Percentiles rank a stretch among this genome's conserved stretches.
Conservation (phyloP, 148 eudicot species). For the Rhododendron mucronatum region DNA sequence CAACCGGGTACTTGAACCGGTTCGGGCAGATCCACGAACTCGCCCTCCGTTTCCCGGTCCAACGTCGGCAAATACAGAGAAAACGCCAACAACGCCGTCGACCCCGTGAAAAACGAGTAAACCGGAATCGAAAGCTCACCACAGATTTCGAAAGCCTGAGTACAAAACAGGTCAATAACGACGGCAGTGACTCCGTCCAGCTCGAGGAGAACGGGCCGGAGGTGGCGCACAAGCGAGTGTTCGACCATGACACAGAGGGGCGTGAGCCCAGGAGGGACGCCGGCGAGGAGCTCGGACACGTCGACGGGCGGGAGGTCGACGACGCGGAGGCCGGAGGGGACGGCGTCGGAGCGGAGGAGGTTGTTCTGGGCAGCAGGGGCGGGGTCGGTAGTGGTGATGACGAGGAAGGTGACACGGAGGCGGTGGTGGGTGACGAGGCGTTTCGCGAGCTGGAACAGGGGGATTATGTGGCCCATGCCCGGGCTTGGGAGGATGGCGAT, state of each 20-base stretch:
- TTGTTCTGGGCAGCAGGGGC: background rate
- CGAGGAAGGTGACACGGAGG: conserved; percentile 32
- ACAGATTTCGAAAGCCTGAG: conserved; percentile 33
- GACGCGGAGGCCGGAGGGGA: conserved; percentile 19
- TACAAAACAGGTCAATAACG: conserved; percentile 39
- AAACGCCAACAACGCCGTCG: conserved; percentile 29
- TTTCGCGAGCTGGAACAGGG: conserved; percentile 34
- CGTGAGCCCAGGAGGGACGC: background rate
- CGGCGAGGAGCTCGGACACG: conserved; percentile 4
- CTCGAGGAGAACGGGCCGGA: conserved; percentile 22
- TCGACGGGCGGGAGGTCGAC: conserved; percentile 34
- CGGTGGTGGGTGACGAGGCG: conserved; percentile 31
- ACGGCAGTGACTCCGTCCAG: conserved; percentile 36
- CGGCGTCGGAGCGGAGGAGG: background rate
- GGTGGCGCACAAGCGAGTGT: conserved; percentile 16
- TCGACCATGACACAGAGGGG: conserved; percentile 23
- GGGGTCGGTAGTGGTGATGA: conserved; percentile 9
- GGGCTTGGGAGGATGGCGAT: conserved; percentile 41
- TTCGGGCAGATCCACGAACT: conserved; percentile 20
- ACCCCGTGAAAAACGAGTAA: conserved; percentile 35
- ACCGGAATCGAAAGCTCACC: conserved; percentile 33
- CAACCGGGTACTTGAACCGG: conserved; percentile 49
- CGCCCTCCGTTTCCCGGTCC: conserved; percentile 26
- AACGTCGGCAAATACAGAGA: conserved; percentile 29
- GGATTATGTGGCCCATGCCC: conserved; percentile 56